Conservation (phyloP, 2,329 filamentous ascomycete genomes). For the Endocalyx cinctus region DNA sequence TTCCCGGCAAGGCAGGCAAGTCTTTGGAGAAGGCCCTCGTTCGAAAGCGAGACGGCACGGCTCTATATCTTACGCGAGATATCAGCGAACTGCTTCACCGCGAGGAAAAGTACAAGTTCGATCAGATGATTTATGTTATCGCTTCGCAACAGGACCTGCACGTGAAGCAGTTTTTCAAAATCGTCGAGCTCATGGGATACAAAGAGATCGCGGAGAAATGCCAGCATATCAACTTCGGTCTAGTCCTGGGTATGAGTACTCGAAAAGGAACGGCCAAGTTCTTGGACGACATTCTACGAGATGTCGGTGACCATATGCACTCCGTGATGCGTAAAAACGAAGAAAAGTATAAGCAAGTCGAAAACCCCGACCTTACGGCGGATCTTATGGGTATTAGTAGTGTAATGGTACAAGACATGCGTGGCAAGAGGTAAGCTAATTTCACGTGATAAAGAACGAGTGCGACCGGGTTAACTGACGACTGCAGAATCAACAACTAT, state of each 20-base stretch:
- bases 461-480: slow-evolving; percentile 3
- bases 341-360: slow-evolving; percentile 85
- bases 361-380: slow-evolving; percentile 73
- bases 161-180: slow-evolving; percentile 71
- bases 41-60: slow-evolving; percentile 69
- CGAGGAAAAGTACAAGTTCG: slow-evolving; percentile 55
- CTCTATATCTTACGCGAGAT: slow-evolving; percentile 73
- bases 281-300: slow-evolving; percentile 63
- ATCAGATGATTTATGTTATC: slow-evolving; percentile 78
- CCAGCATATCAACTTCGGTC: slow-evolving; percentile 72
- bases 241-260: slow-evolving; percentile 67
- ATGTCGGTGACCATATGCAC: slow-evolving; percentile 94
- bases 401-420: slow-evolving; percentile 99
- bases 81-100: slow-evolving; percentile 69
- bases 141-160: slow-evolving; percentile 69
- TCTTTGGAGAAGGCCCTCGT: slow-evolving; percentile 67
- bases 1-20: slow-evolving; percentile 63
- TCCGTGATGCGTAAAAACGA: slow-evolving; percentile 91
- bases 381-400: slow-evolving; percentile 89
- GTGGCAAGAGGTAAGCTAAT: slow-evolving; percentile 74
- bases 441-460: slow-evolving; percentile 25
- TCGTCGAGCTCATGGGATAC: slow-evolving; percentile 66
- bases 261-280: slow-evolving; percentile 62
- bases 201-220: slow-evolving; percentile 63
- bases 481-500: slow-evolving; percentile 41